A percentile compares a stretch with the other conserved stretches of the same genome.
Conservation (phyloP, 495 filamentous ascomycete genomes). For the Cercophora newfieldiana region DNA sequence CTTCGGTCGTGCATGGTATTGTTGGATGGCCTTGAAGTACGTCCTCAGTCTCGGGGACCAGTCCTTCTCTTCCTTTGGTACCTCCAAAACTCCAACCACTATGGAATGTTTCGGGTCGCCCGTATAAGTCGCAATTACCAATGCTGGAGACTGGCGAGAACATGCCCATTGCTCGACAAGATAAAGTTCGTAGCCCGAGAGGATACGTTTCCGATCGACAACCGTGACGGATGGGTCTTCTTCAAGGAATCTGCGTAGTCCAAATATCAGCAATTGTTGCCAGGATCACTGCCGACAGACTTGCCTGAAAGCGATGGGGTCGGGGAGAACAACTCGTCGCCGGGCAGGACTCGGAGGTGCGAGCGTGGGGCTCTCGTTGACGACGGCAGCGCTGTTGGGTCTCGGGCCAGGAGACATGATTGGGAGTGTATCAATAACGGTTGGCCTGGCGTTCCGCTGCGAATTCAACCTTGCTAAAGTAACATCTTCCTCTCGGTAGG, state of each 20-base stretch:
- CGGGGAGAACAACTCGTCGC: slow-evolving; percentile 65
- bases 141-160: slow-evolving; percentile 84
- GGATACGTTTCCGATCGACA: slow-evolving; percentile 63
- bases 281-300: background rate
- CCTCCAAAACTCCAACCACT: slow-evolving; percentile 75
- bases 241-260: slow-evolving; percentile 69
- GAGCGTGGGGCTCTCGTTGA: slow-evolving; percentile 13
- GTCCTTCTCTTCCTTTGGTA: slow-evolving; percentile 74
- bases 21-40: slow-evolving; percentile 83
- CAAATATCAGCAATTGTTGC: background rate
- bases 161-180: slow-evolving; percentile 98
- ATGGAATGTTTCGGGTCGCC: slow-evolving; percentile 79
- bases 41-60: slow-evolving; percentile 79
- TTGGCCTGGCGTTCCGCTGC: slow-evolving; percentile 19
- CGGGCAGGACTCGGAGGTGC: slow-evolving; percentile 29
- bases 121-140: slow-evolving; percentile 91
- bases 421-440: slow-evolving; percentile 13
- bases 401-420: slow-evolving; percentile 13
- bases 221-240: slow-evolving; percentile 78
- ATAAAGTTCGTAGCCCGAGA: slow-evolving; percentile 90
- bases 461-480: slow-evolving; percentile 29
- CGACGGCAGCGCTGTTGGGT: slow-evolving; percentile 13
- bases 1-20: slow-evolving; percentile 78
- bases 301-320: slow-evolving; percentile 68
- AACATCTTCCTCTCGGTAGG: slow-evolving; percentile 36